Evolutionary conservation across 2,329 filamentous ascomycete genomes (phyloP), one percentile per base, ranked within the genome.

Genomic region (Colletotrichum costaricense): DNA sequence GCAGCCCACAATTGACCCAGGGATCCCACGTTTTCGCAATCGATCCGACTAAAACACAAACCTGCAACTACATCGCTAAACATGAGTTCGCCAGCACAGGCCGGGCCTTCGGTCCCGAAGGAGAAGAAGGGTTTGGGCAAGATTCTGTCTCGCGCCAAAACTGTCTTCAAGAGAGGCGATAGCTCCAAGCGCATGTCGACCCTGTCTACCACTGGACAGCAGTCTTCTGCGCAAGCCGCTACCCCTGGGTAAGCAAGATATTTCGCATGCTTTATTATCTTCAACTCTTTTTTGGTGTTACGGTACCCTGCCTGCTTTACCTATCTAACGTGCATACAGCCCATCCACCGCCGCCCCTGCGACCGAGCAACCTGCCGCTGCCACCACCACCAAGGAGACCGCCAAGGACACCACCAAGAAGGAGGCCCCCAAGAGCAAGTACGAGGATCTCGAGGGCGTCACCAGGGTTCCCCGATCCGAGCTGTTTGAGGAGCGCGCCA

Each of bases 401-500:
- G 16, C 59, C 54, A 79, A 74, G 49, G 56, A 62, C 6, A 52
- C 74, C 35, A 22, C 49, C 55, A 74, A 74, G 71, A 79, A 74
- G 35, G 58, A 63, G n/a, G 35, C 72, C 19, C 54, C 58, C 30
- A 75, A 71, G 71, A 69, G 62, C 69, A 75, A 75, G 73, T 71
- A 66, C 46, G 74, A 74, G 56, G 71, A 74, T 22, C 65, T 72
- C n/a, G 73, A 75, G 56, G 75, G 75, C 28, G 75, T 84, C 30
- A 79, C 78, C 26, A 85, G 81, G 78, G 79, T 90, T 35, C 86
- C 87, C 5, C 86, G 86, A 69, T 80, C 84, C 42, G 84, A 90
- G 74, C 80, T 91, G 56, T 86, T 89, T 63, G 88, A 89, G 77
- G 88, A 91, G 80, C 86, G 89, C 35, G 88, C 87, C 54, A 88